These are phyloP conservation scores for Nakaseomyces sp. DNA, from an alignment of 1,139 yeast species.

Conservation along the genomic window DNA sequence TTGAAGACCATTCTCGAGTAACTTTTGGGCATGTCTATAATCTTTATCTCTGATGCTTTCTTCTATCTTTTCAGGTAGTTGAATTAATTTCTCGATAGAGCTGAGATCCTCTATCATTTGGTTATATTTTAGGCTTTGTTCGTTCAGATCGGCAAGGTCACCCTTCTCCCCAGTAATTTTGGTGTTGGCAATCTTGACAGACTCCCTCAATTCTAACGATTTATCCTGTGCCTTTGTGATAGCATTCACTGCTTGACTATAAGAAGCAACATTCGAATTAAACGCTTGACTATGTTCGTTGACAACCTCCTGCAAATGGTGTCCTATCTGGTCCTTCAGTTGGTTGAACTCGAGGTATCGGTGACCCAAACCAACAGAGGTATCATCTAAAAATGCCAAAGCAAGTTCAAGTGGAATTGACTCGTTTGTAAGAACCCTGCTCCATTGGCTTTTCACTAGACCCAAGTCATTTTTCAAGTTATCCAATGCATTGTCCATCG, in stretches of 20 bases:
- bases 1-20: slow-evolving; percentile 48
- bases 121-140: slow-evolving; percentile 51
- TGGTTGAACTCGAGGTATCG: slow-evolving; percentile 50
- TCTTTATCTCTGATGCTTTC: slow-evolving; percentile 55
- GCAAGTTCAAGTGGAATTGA: slow-evolving; percentile 83
- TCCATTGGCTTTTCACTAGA: slow-evolving; percentile 33
- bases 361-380: slow-evolving; percentile 82
- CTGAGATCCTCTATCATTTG: slow-evolving; percentile 66
- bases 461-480: slow-evolving; percentile 24
- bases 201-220: slow-evolving; percentile 23
- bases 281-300: slow-evolving; percentile 79
- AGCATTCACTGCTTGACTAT: slow-evolving; percentile 45
- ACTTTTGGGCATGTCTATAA: slow-evolving; percentile 59
- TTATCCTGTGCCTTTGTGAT: slow-evolving; percentile 28
- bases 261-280: slow-evolving; percentile 73
- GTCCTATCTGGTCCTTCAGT: slow-evolving; percentile 46
- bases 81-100: slow-evolving; percentile 54
- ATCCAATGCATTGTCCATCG: slow-evolving; percentile 27
- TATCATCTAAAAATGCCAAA: slow-evolving; percentile 67
- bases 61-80: slow-evolving; percentile 58
- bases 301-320: slow-evolving; percentile 59
- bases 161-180: slow-evolving; percentile 50
- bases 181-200: slow-evolving; percentile 37
- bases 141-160: slow-evolving; percentile 54
- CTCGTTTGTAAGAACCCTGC: slow-evolving; percentile 34